Base-by-base conservation (phyloP, 2,329 filamentous ascomycete species). In the Alternaria metachromatica region DNA sequence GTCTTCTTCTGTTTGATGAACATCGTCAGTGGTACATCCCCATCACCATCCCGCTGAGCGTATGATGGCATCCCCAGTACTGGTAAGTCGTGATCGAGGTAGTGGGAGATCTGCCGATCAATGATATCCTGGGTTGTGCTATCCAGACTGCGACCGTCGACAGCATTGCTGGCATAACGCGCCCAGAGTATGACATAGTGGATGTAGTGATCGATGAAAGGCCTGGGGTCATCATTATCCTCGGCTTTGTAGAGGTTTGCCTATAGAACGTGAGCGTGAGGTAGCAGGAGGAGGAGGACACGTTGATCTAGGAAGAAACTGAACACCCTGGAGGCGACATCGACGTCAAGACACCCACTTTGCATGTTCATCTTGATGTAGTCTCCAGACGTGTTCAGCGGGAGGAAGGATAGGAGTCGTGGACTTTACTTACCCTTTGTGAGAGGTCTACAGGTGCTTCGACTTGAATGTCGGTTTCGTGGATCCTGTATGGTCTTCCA, bases 401-500 rank as follows among this genome's bases (percentile, higher is more conserved):
- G 18, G 7, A n/a, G 5, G 7, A 30, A 15, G 20, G 7, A 8
- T 11, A 5, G 1, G 4, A 30, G 18, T 9, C 13, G 18, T 10
- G 20, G 49, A 21, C 20, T 23, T 15, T 23, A 64, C 70, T 66
- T 50, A 75, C 75, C 57, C 56, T 65, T 23, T 72, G 62, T 44
- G 58, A 70, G 2, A 71, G 45, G 10, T 67, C 68, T 5, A 50
- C 44, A 4, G 76, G 73, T 18, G 68, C 50, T 3, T 74, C 71
- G 5, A 78, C 68, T 33, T 78, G 65, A 9, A 76, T 66, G 21
- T 78, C 76, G 3, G 59, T 30, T 48, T 75, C 72, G 26, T 72
- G 72, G 13, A 79, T 70, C 12, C 71, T 68, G 30, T 75, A 74
- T 1, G 77, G 77, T 18, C 76, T 70, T 18, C 72, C 70, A 53